phyloP scores from a whole-genome alignment of 1,284 basidiomycete genomes.

The Neolentinus lepideus region DNA sequence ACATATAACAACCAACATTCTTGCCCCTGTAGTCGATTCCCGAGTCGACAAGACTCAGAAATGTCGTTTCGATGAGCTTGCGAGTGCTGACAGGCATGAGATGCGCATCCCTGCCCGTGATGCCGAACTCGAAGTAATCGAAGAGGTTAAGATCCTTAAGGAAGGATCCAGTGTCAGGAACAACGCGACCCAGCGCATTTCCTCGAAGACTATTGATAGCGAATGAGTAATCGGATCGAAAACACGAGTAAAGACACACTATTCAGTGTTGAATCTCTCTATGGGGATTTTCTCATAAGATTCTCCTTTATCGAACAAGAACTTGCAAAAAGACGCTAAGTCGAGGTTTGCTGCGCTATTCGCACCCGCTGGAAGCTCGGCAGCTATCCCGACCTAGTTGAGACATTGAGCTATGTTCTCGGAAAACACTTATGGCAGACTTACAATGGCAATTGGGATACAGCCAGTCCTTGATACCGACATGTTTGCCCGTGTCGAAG shows the following conservation, averaged over 20 bases:
- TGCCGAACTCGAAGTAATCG: constrained; percentile 14
- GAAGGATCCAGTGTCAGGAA: constrained; percentile 9
- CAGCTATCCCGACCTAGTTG: constrained; percentile 7
- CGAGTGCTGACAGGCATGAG: constrained; percentile 12
- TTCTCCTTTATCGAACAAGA: constrained; percentile 9
- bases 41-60: constrained; percentile 1
- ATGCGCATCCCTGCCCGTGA: constrained; percentile 12
- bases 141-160: constrained; percentile 10
- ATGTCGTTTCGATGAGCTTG: constrained; percentile 1
- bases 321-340: constrained; percentile 8
- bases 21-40: constrained; percentile 1
- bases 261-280: constrained; percentile 11
- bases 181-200: constrained; percentile 8
- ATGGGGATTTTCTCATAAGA: constrained; percentile 12
- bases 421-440: background rate
- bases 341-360: constrained; percentile 6
- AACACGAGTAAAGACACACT: constrained; percentile 6
- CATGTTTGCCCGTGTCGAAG: background rate
- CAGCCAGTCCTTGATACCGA: background rate
- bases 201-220: constrained; percentile 7
- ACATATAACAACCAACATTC: background rate
- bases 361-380: constrained; percentile 8
- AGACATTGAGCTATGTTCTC: background rate
- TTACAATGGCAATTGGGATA: background rate
- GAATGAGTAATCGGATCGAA: background rate